Base-by-base conservation (phyloP, 2,329 filamentous ascomycete species). In the Aureobasidium uvarum region DNA sequence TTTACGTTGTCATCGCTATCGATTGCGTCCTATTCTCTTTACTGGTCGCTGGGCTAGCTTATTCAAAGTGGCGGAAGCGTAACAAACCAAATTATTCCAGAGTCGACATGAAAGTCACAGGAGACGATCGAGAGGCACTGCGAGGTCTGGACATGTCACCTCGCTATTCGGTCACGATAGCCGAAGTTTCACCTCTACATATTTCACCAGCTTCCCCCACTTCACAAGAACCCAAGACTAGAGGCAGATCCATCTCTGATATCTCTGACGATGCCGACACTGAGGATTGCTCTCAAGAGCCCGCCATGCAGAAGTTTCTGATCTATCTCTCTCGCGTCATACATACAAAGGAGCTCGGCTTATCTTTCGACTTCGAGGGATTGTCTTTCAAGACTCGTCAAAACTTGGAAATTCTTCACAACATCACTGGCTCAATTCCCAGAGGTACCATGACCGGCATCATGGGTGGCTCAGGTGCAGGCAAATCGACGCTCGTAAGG, bases 381-480 rank as follows among this genome's bases (percentile, higher is more conserved):
- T 75, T 86, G 2, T 76, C 76, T 28, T 71, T 69, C 65, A 54
- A 66, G 18, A 71, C 69, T 10, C 67, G 59, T 23, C 68, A 64
- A 28, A 67, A 50, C 16, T 67, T 54, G 20, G 71, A 72, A 65
- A 81, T 86, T 59, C 74, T 86, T 5, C 78, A 81, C 56, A 80
- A 82, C 14, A 80, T 86, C 6, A 85, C 82, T 0, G 84, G 84
- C 0, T 79, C 77, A 5, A 85, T 86, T 69, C 76, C 83, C 23
- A 77, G 79, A 13, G 84, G 84, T 0, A 80, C 81, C 5, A 77
- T 86, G n/a, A 83, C 81, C 41, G 84, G 83, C 11, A 78, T 86
- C n/a, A 85, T 86, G 83, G 84, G 84, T 7, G 83, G 83, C 6
- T 84, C 81, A 1, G 84, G 84, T n/a, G 84, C 84, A 1, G 84